Conservation (phyloP, 2,329 filamentous ascomycete species). For the Dothideomycetes sp. region DNA sequence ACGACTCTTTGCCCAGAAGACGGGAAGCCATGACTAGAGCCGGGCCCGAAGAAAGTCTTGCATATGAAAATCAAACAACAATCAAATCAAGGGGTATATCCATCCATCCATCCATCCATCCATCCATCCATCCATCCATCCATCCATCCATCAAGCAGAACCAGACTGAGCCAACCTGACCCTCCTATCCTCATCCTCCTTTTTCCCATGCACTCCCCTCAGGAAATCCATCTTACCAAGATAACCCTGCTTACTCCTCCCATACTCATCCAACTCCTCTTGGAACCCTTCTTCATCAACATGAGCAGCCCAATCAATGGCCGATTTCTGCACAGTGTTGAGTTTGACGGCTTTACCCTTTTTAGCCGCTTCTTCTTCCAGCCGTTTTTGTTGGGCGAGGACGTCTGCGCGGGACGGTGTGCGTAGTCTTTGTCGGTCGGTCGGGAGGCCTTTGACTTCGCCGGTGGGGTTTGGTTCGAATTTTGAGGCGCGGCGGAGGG, state of each 20-base stretch:
- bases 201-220: slow-evolving; percentile 46
- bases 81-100: too few relatives aligned
- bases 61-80: too few relatives aligned
- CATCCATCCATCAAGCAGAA: slow-evolving; percentile 8
- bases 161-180: slow-evolving; percentile 30
- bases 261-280: slow-evolving; percentile 52
- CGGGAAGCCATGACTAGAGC: too few relatives aligned
- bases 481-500: slow-evolving; percentile 37
- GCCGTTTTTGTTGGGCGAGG: slow-evolving; percentile 24
- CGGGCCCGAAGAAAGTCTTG: too few relatives aligned
- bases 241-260: slow-evolving; percentile 54
- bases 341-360: slow-evolving; percentile 46
- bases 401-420: slow-evolving; percentile 25
- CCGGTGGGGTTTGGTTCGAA: slow-evolving; percentile 44
- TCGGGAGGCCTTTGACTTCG: slow-evolving; percentile 36
- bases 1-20: too few relatives aligned
- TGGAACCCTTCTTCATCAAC: slow-evolving; percentile 53
- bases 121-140: too few relatives aligned
- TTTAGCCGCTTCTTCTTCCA: slow-evolving; percentile 26
- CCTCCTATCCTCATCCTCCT: slow-evolving; percentile 47
- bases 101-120: too few relatives aligned
- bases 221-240: slow-evolving; percentile 55
- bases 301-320: slow-evolving; percentile 56
- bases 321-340: slow-evolving; percentile 58
- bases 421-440: slow-evolving; percentile 33